These are phyloP conservation scores for Cyclotella kingstonii DNA, from an alignment of 108 stramenopile species.

Conservation along the genomic window DNA sequence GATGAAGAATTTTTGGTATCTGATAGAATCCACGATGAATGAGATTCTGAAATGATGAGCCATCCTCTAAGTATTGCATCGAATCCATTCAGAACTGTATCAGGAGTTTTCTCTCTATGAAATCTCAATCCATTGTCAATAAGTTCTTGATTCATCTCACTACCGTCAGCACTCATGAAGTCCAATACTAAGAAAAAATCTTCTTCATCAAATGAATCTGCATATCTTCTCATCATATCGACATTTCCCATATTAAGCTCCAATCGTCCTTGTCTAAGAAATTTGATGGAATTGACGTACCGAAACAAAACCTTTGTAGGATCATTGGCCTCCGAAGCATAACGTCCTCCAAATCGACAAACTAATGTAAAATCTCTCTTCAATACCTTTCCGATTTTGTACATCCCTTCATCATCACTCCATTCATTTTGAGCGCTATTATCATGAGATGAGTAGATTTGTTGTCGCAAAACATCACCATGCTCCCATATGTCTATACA, in stretches of 20 bases:
- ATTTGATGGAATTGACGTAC: slow-evolving; percentile 77
- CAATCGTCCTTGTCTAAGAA: slow-evolving; percentile 57
- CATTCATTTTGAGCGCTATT: slow-evolving; percentile 43
- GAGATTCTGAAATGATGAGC: slow-evolving; percentile 37
- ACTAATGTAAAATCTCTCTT: slow-evolving; percentile 83
- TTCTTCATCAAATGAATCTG: slow-evolving; percentile 63
- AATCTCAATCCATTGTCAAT: background rate
- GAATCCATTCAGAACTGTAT: slow-evolving; percentile 16
- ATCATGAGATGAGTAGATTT: slow-evolving; percentile 44
- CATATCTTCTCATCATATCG: slow-evolving; percentile 84
- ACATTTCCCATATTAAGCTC: slow-evolving; percentile 58
- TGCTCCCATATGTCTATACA: slow-evolving; percentile 87
- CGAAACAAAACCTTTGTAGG: slow-evolving; percentile 83
- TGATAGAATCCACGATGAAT: too few relatives aligned
- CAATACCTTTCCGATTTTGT: slow-evolving; percentile 53
- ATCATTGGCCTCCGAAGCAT: slow-evolving; percentile 59
- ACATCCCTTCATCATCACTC: slow-evolving; percentile 76
- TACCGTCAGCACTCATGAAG: slow-evolving; percentile 47
- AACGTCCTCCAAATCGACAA: slow-evolving; percentile 83
- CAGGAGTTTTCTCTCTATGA: slow-evolving; percentile 8
- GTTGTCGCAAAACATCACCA: slow-evolving; percentile 37
- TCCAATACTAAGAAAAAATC: slow-evolving; percentile 75
- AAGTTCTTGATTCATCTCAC: background rate
- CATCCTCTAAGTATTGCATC: slow-evolving; percentile 37
- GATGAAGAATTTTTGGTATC: too few relatives aligned